Conservation (phyloP, 2,329 filamentous ascomycete genomes). For the Ilyonectria robusta region DNA sequence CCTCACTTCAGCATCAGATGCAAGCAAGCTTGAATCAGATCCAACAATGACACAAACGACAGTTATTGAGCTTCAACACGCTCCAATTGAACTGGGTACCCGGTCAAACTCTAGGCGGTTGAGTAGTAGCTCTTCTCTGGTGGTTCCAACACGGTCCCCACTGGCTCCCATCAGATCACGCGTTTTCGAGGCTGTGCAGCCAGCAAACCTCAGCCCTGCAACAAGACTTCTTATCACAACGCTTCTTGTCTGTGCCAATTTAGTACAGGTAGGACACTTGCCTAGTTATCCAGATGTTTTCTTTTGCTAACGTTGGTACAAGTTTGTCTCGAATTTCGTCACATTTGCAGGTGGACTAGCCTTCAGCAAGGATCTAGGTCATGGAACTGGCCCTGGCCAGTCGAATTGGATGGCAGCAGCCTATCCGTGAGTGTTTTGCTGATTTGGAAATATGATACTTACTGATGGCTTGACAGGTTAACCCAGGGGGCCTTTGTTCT, state of each 20-base stretch:
- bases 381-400: constrained; percentile 46
- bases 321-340: constrained; percentile 26
- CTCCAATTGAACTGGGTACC: not conserved
- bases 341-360: constrained; percentile 20
- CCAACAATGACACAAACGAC: constrained; percentile 20
- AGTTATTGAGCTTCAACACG: constrained; percentile 18
- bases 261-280: constrained; percentile 10
- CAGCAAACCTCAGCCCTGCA: constrained; percentile 6
- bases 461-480: constrained; percentile 49
- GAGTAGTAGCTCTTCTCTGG: not conserved
- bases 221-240: constrained; percentile 9
- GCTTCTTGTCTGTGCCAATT: constrained; percentile 22
- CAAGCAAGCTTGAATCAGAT: not conserved
- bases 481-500: constrained; percentile 68
- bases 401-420: constrained; percentile 58
- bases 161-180: not conserved
- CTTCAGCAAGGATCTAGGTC: constrained; percentile 24
- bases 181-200: constrained; percentile 19
- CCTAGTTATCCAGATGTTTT: not conserved
- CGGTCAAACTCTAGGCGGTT: not conserved
- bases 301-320: not conserved
- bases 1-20: not conserved
- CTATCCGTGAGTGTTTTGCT: constrained; percentile 48
- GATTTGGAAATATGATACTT: constrained; percentile 11
- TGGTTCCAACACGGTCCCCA: not conserved